phyloP scores from a whole-genome alignment of 345 rosid genomes.

The Cardiospermum halicacabum region DNA sequence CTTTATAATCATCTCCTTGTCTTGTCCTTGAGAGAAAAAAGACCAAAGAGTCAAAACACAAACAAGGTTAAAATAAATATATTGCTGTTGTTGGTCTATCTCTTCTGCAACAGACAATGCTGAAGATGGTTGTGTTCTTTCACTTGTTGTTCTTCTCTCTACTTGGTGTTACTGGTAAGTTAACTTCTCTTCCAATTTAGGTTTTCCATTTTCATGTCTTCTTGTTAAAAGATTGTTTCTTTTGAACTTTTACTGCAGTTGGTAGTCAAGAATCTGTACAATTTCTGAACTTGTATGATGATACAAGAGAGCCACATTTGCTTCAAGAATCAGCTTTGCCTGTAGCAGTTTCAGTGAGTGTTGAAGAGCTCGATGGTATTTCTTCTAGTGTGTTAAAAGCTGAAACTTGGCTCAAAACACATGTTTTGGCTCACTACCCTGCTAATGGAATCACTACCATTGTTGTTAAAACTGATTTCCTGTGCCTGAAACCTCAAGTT shows the following conservation, averaged over 20 bases:
- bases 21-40: neutral
- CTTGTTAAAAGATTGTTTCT: neutral
- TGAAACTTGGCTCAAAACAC: slow-evolving; percentile 62
- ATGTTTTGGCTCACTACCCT: slow-evolving; percentile 64
- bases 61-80: no score
- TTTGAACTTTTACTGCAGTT: slow-evolving; percentile 26
- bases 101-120: slow-evolving; percentile 5
- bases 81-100: no score
- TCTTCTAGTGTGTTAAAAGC: slow-evolving; percentile 57
- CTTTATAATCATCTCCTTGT: neutral
- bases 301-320: slow-evolving; percentile 22
- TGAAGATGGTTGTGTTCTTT: slow-evolving; percentile 23
- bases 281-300: slow-evolving; percentile 28
- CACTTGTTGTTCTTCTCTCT: slow-evolving; percentile 35
- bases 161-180: slow-evolving; percentile 47
- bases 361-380: slow-evolving; percentile 39
- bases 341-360: slow-evolving; percentile 44
- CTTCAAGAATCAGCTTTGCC: slow-evolving; percentile 28
- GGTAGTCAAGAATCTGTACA: slow-evolving; percentile 54
- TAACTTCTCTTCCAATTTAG: neutral
- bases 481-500: slow-evolving; percentile 36
- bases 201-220: neutral
- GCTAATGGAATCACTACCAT: slow-evolving; percentile 58
- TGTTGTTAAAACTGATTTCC: slow-evolving; percentile 37
- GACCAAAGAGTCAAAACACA: neutral